Evolutionary conservation across 441 rosid genomes (phyloP).

Genomic region (Jatropha multifida): DNA sequence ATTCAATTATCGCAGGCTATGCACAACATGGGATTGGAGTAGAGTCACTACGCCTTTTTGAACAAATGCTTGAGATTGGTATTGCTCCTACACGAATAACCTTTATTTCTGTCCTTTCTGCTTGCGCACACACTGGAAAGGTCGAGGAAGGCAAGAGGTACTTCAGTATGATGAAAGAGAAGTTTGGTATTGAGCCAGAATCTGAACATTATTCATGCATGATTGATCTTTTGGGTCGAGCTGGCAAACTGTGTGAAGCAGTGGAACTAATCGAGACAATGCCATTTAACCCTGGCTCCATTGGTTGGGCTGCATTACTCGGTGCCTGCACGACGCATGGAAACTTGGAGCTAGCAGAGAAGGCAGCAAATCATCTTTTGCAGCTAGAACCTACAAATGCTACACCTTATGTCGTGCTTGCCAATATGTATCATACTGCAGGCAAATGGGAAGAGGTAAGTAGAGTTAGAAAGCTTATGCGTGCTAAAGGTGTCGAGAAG

Average conservation of each 20-base stretch:
- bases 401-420: conserved; percentile 74
- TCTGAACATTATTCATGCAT: conserved; percentile 86
- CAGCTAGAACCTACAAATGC: conserved; percentile 70
- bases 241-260: conserved; percentile 79
- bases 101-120: conserved; percentile 77
- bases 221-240: conserved; percentile 80
- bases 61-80: conserved; percentile 53
- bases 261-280: conserved; percentile 64
- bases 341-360: conserved; percentile 57
- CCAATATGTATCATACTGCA: conserved; percentile 64
- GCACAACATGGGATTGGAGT: conserved; percentile 70
- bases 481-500: conserved; percentile 70
- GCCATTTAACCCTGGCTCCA: conserved; percentile 64
- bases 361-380: conserved; percentile 63
- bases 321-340: conserved; percentile 77
- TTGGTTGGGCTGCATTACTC: conserved; percentile 79
- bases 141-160: conserved; percentile 58
- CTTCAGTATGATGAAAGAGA: conserved; percentile 65
- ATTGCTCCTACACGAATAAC: conserved; percentile 70
- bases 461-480: conserved; percentile 65
- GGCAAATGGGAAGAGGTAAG: conserved; percentile 77
- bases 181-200: conserved; percentile 74
- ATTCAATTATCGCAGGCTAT: conserved; percentile 78
- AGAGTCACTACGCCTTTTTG: conserved; percentile 56
- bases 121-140: conserved; percentile 82